Evolutionary conservation across 2,329 filamentous ascomycete species (phyloP).

Genomic region (Fusarium secorum): DNA sequence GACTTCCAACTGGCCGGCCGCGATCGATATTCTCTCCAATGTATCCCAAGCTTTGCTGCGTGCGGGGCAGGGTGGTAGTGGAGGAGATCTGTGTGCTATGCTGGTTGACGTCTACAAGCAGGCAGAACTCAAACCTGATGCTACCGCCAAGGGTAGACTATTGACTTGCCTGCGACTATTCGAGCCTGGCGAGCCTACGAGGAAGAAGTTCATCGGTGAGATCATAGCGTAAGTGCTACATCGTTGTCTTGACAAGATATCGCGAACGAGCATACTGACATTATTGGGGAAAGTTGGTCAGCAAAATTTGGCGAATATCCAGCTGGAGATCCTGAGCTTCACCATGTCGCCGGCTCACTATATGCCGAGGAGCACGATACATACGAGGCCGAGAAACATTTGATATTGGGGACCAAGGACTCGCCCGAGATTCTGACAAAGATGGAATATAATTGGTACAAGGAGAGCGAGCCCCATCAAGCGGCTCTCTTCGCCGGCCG

Average conservation of each 20-base stretch:
- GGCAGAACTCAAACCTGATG: constrained; percentile 79
- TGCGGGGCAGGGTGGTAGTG: constrained; percentile 92
- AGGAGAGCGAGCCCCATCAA: constrained; percentile 84
- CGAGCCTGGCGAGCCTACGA: constrained; percentile 81
- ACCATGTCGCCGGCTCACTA: constrained; percentile 87
- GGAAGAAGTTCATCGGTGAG: constrained; percentile 91
- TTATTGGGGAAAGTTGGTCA: constrained; percentile 69
- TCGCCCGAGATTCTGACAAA: constrained; percentile 81
- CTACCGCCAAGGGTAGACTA: constrained; percentile 76
- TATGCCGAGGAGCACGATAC: constrained; percentile 93
- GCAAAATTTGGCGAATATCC: constrained; percentile 85
- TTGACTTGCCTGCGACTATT: constrained; percentile 84
- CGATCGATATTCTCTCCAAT: constrained; percentile 84
- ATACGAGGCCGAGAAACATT: constrained; percentile 92
- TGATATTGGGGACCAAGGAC: constrained; percentile 87
- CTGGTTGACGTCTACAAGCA: constrained; percentile 92
- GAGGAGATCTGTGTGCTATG: constrained; percentile 87
- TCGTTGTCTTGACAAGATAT: background rate
- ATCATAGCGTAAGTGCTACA: constrained; percentile 70
- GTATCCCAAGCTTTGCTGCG: constrained; percentile 87
- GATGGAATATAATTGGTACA: constrained; percentile 95
- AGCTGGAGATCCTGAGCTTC: constrained; percentile 90
- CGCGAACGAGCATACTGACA: constrained; percentile 2
- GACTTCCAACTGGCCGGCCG: constrained; percentile 80
- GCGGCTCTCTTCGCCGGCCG: constrained; percentile 87